Evolutionary conservation across 805 yeast species (phyloP).

Genomic region (Saccharomycopsis synnaedendra): DNA sequence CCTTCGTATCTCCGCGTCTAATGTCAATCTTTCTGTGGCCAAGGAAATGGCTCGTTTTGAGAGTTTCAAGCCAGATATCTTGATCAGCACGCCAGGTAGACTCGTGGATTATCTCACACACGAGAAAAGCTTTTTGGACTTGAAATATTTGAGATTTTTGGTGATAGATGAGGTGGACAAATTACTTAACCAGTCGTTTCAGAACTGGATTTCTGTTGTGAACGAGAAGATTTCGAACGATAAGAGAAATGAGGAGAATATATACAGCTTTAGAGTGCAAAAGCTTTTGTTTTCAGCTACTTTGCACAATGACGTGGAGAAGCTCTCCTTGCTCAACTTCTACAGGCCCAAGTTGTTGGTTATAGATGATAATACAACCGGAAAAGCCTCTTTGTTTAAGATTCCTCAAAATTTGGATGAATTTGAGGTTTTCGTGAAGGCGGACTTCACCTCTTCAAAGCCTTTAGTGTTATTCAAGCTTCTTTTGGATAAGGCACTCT

Average conservation of each 20-base stretch:
- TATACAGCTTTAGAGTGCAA: conserved; percentile 28
- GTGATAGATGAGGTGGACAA: conserved; percentile 79
- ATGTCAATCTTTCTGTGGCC: conserved; percentile 35
- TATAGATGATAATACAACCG: conserved; percentile 42
- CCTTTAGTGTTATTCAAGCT: conserved; percentile 64
- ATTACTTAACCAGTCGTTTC: conserved; percentile 77
- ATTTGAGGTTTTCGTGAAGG: conserved; percentile 21
- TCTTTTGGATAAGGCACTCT: conserved; percentile 27
- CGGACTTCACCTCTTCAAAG: conserved; percentile 32
- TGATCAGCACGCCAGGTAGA: conserved; percentile 71
- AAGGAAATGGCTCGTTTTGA: conserved; percentile 51
- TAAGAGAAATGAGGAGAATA: conserved; percentile 23
- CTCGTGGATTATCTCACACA: conserved; percentile 58
- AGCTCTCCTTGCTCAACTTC: conserved; percentile 60
- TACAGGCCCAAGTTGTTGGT: conserved; percentile 62
- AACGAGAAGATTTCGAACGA: conserved; percentile 23
- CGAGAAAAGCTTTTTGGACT: conserved; percentile 26
- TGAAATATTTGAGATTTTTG: conserved; percentile 46
- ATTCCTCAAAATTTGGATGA: conserved; percentile 31
- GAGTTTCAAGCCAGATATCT: conserved; percentile 46
- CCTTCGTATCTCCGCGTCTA: conserved; percentile 48
- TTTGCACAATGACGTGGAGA: conserved; percentile 85
- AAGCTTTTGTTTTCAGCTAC: conserved; percentile 88
- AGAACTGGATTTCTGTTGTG: conserved; percentile 74
- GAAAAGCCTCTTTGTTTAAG: conserved; percentile 26